Evolutionary conservation across 371 early-diverging fungal species (phyloP), one percentile per base, ranked within the genome.

Genomic region (Choanephora cucurbitarum): DNA sequence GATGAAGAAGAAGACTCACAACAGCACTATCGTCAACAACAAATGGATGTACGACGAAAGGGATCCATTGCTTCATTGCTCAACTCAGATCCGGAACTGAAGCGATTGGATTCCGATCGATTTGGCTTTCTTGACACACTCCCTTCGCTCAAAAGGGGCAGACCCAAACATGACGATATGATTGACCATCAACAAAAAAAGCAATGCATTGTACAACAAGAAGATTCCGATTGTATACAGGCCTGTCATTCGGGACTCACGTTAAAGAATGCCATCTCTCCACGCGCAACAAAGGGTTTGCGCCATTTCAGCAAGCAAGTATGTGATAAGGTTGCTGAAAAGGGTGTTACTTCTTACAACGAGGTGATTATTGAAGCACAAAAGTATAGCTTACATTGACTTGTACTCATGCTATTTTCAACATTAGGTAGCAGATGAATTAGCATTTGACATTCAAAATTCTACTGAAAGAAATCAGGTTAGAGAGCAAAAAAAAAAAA

Each of bases 291-390:
- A n/a, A 75, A 73, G 53, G 86, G 87, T 8, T 59, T 87, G 44
- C 72, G 87, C 3, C 84, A 85, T 55, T 85, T 86, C 49, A 81
- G 82, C 45, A 74, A 77, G 51, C 76, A 73, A 58, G 86, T 87
- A n/a, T 82, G 82, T 56, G 84, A 84, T 44, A 86, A 86, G 57
- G 87, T 87, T 21, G 72, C 75, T 51, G 64, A 69, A 49, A 83
- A 81, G 52, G 83, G 83, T 15, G 60, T 75, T 17, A 87, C 87
- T 13, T 82, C 85, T 7, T 86, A 87, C 59, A 81, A 82, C 45
- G 83, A 84, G 66, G 86, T 82, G 64, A 37, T 55, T 41, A 15
- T 15, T 15, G 50, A 53, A 52, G 34, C 34, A 34, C 21, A 57
- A 31, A 48, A 43, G 34, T n/a, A n/a, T n/a, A n/a, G n/a, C n/a